Evolutionary conservation across 2,329 filamentous ascomycete genomes (phyloP), one percentile per base, ranked within the genome.

Genomic region (Pyrenochaeta sp.): DNA sequence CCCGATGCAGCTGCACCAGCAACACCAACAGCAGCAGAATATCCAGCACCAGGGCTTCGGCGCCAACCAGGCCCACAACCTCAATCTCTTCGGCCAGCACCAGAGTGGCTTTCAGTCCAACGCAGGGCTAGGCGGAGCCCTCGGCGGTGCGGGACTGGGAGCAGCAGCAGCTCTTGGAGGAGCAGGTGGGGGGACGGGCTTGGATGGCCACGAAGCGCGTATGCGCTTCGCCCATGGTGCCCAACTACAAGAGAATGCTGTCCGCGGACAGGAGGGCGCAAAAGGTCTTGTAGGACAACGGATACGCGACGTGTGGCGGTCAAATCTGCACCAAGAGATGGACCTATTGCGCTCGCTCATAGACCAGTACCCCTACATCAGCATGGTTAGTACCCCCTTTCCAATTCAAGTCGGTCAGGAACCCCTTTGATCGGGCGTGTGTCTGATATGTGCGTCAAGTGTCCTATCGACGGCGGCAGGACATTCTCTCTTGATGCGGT

Each of bases 221-320:
- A 91, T 95, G 85, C 90, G 92, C 6, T 97, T 97, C 75, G 87
- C 90, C 57, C 89, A 94, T 73, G 90, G 89, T 77, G 90, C 82
- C 28, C 81, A 82, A 42, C 75, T 84, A 65, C 82, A 85, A 62
- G 80, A 84, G 63, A 79, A 82, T 49, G 76, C 78, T 10, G 79
- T 77, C 32, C 82, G 86, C 58, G 85, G 84, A 60, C 81, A 85
- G 53, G 82, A 86, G 30, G 74, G 85, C 78, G 67, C 79, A 78
- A 77, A 87, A 86, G 79, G 86, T 59, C 85, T 85, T 19, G 83
- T 92, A 72, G 68, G 67, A 8, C 87, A 89, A 61, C 86, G 93
- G 76, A 98, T 98, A 89, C 87, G 93, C 65, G 94, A 99, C 72
- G 95, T 99, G 39, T 99, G 95, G 95, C 91, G 90, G 76, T 88